These are phyloP conservation scores for Microstroma glucosiphilum DNA, from an alignment of 1,284 basidiomycete genomes.

Conservation along the genomic window DNA sequence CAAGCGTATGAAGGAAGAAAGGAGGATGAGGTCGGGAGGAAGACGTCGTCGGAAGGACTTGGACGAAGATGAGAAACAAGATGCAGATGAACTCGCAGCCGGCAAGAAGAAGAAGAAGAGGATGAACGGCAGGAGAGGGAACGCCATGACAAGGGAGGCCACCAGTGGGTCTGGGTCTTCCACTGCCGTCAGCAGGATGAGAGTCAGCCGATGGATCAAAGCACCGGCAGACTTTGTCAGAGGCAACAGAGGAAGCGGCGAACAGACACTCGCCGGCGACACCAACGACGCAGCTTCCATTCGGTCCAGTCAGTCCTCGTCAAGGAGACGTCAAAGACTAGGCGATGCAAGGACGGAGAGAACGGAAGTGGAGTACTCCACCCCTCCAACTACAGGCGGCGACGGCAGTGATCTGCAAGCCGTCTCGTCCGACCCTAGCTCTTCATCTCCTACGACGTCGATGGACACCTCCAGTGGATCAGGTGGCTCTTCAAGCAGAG, in stretches of 20 bases:
- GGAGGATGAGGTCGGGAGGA: constrained; percentile 20
- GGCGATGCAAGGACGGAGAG: constrained; percentile 9
- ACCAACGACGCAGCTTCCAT: neutral
- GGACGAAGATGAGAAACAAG: constrained; percentile 12
- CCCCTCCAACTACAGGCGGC: too few relatives aligned
- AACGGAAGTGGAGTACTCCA: constrained; percentile 2
- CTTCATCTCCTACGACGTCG: neutral
- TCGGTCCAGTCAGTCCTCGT: neutral
- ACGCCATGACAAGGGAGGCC: constrained; percentile 13
- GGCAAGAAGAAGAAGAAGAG: constrained; percentile 7
- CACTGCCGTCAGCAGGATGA: constrained; percentile 10
- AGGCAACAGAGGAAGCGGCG: too few relatives aligned
- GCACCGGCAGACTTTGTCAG: neutral
- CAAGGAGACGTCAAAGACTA: neutral
- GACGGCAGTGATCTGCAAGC: neutral
- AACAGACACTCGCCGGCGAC: neutral
- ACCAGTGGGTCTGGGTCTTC: constrained; percentile 13
- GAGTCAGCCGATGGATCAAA: constrained; percentile 23
- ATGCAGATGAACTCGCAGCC: neutral
- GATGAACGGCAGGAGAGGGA: neutral
- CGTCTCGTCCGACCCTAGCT: neutral
- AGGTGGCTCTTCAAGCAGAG: neutral
- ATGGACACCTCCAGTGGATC: neutral
- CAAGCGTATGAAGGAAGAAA: constrained; percentile 22
- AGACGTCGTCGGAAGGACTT: neutral